A percentile compares a stretch with the other conserved stretches of the same genome.
Evolutionary conservation across 2,329 filamentous ascomycete genomes (phyloP).

Genomic region (Fusarium pseudoanthophilum): DNA sequence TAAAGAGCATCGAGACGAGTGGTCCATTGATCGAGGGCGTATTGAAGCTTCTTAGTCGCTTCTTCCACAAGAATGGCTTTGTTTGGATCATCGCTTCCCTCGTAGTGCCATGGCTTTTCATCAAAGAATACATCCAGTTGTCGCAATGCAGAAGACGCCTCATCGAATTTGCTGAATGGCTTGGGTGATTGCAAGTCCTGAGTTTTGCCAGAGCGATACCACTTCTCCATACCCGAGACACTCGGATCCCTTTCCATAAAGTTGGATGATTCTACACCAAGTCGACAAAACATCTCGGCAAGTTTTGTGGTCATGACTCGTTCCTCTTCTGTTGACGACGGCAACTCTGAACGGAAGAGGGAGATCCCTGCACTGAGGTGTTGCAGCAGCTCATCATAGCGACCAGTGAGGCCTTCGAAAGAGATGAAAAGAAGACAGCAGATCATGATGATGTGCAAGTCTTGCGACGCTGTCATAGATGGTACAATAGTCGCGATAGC

Average conservation of each 20-base stretch:
- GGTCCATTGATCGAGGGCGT: background rate
- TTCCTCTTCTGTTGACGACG: background rate
- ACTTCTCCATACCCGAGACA: background rate
- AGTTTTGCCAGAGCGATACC: background rate
- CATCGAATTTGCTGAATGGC: background rate
- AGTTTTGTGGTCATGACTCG: background rate
- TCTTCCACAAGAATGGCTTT: rapidly evolving
- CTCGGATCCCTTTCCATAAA: background rate
- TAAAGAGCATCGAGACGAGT: background rate
- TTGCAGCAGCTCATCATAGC: background rate
- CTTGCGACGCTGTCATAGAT: background rate
- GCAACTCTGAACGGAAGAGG: background rate
- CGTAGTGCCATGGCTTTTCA: background rate
- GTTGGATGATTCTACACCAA: background rate
- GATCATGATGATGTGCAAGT: background rate
- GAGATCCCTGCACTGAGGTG: background rate
- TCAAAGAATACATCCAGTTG: background rate
- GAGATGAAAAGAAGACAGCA: background rate
- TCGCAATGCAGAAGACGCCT: background rate
- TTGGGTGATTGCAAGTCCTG: background rate
- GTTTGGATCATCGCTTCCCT: background rate
- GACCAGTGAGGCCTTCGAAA: background rate
- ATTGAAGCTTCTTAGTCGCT: background rate
- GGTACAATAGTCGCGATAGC: background rate
- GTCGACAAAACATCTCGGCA: background rate